phyloP scores from a whole-genome alignment of 2,329 filamentous ascomycete species.

The Paraphaeosphaeria minitans region DNA sequence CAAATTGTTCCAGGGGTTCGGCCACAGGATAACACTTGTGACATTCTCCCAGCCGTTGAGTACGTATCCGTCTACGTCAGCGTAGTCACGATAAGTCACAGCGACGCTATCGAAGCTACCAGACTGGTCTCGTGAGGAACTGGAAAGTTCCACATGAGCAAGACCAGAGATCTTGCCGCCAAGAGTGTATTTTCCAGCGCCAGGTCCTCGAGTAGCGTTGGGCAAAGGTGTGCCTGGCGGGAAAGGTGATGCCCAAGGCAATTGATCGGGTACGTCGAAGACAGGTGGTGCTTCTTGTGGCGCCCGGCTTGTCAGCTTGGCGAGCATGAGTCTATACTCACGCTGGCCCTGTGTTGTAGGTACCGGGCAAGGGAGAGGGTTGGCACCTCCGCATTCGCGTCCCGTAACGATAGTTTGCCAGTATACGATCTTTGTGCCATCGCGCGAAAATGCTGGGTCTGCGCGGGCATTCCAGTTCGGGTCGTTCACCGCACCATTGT shows the following conservation, averaged over 20 bases:
- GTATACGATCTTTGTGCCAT: slow-evolving; percentile 52
- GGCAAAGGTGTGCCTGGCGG: slow-evolving; percentile 20
- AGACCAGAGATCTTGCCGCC: slow-evolving; percentile 17
- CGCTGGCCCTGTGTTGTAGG: slow-evolving; percentile 49
- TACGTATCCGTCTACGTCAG: slow-evolving; percentile 42
- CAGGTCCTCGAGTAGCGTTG: not conserved
- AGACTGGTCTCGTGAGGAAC: not conserved
- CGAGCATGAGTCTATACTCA: slow-evolving; percentile 51
- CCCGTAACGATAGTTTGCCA: slow-evolving; percentile 48
- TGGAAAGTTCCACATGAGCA: slow-evolving; percentile 23
- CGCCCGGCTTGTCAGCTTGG: slow-evolving; percentile 42
- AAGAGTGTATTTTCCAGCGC: slow-evolving; percentile 19
- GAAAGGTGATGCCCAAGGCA: slow-evolving; percentile 47
- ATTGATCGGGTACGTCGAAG: slow-evolving; percentile 30
- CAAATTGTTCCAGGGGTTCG: slow-evolving; percentile 24
- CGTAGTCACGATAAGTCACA: slow-evolving; percentile 46
- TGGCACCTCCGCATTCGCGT: slow-evolving; percentile 52
- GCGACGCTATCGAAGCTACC: slow-evolving; percentile 28
- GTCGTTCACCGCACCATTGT: slow-evolving; percentile 44
- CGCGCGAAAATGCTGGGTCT: slow-evolving; percentile 51
- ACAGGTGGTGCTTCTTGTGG: slow-evolving; percentile 29
- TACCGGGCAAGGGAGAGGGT: slow-evolving; percentile 49
- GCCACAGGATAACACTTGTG: slow-evolving; percentile 16
- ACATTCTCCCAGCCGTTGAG: slow-evolving; percentile 47
- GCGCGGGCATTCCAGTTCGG: slow-evolving; percentile 57